Base-by-base conservation (phyloP, 805 yeast genomes). In the Zygoascus flipseniorum region DNA sequence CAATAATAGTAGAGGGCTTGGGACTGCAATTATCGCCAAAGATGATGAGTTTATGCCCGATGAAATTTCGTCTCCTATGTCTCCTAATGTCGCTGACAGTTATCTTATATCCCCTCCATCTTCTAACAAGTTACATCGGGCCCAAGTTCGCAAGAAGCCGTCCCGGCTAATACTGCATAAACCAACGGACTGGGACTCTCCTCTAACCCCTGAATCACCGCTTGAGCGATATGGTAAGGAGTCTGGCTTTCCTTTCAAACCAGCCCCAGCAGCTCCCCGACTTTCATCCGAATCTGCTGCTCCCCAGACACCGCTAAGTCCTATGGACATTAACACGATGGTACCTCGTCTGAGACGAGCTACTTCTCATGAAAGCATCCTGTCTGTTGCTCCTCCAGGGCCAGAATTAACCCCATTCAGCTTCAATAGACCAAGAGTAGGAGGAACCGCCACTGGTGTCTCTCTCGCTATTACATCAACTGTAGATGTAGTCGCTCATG, bases 331-430 rank as follows among this genome's bases (percentile, higher is more conserved):
- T 35, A 35, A 35, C 39, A 5, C 39, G 11, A 44, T 44, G 32
- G 5, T 44, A 2, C 52, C 55, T 42, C 31, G 31, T 14, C 49
- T 52, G 14, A n/a, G 43, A 5, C 48, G 55, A n/a, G 50, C 55
- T 5, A 19, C 51, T 19, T 52, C 55, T 14, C 55, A 52, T 35
- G 55, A 52, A 18, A 47, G 52, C 23, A 44, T 52, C 3, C 19
- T 52, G 18, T 52, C 54, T n/a, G 16, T 37, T 13, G 31, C 31
- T 9, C 47, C 31, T 19, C 32, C 31, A 18, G 31, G 4, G 5
- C 32, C 31, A 18, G 31, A 18, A 3, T 5, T 44, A 26, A 9
- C 47, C 13, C 4, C 47, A 11, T 13, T 35, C 13, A 35, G 39
- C 39, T 35, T 35, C 8, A 35, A n/a, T 35, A 14, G 47, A 11